Evolutionary conservation across 345 rosid species (phyloP).

Genomic region (Brassica napus): Da-Ae NC_063446.1:63677501-63678000

Average conservation of each 20-base stretch:
- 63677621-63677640: constrained; percentile 53
- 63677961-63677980: constrained; percentile 56
- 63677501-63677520: constrained; percentile 57
- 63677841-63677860: constrained; percentile 53
- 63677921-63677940: constrained; percentile 63
- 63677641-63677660: constrained; percentile 51
- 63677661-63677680: constrained; percentile 61
- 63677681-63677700: constrained; percentile 73
- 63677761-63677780: constrained; percentile 53
- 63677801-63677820: constrained; percentile 58
- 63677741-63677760: constrained; percentile 58
- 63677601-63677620: constrained; percentile 61
- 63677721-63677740: constrained; percentile 56
- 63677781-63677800: constrained; percentile 42
- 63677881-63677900: constrained; percentile 59
- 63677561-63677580: constrained; percentile 59
- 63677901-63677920: constrained; percentile 64
- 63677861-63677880: constrained; percentile 51
- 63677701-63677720: constrained; percentile 63
- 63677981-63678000: constrained; percentile 56
- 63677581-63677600: constrained; percentile 70
- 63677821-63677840: constrained; percentile 59
- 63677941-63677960: constrained; percentile 45
- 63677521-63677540: constrained; percentile 64
- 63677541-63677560: constrained; percentile 54